Base-by-base conservation (phyloP, 2,329 filamentous ascomycete genomes). In the Penicillium sp. region DNA sequence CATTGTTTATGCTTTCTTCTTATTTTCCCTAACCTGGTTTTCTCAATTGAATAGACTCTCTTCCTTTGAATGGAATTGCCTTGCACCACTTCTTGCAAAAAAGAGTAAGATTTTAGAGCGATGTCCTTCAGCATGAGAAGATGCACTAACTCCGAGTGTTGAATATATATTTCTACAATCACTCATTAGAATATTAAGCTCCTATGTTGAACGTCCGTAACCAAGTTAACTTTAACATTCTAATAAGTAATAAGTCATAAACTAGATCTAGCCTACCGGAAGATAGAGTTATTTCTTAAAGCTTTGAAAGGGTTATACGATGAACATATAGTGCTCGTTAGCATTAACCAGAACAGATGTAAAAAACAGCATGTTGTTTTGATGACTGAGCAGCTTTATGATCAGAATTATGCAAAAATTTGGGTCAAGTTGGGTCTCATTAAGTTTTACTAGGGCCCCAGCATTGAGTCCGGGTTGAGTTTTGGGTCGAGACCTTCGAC, bases 361-460 rank as follows among this genome's bases (percentile, higher is more conserved):
- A 40, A 40, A 40, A 40, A 40, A 40, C 24, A 40, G 38, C 24
- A 40, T 40, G 24, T 40, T 40, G 27, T 40, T 29, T 29, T 40
- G 38, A 40, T 40, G 38, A 40, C 38, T 18, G 7, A 37, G 35
- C 35, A 37, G 35, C 35, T 37, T 37, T 37, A 37, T 37, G 13
- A 37, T 37, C 35, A 37, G 35, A 37, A 37, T 39, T 39, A 27
- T 39, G 37, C 9, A 39, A 39, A 39, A 39, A 38, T 4, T 39
- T 39, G 25, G 37, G 37, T 39, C 37, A n/a, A 39, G 9, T 39
- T 39, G 25, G 37, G 25, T 39, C 25, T 3, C 7, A 27, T 39
- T 39, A 12, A 18, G 37, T 39, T 39, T 39, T 12, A 39, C 7
- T 39, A 5, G 37, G 37, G 37, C 24, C 37, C 39, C 27, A 42